A percentile compares a stretch with the other conserved stretches of the same genome.
Evolutionary conservation across 306 rosid genomes (phyloP).

Genomic region (Hippophae tibetana): DNA sequence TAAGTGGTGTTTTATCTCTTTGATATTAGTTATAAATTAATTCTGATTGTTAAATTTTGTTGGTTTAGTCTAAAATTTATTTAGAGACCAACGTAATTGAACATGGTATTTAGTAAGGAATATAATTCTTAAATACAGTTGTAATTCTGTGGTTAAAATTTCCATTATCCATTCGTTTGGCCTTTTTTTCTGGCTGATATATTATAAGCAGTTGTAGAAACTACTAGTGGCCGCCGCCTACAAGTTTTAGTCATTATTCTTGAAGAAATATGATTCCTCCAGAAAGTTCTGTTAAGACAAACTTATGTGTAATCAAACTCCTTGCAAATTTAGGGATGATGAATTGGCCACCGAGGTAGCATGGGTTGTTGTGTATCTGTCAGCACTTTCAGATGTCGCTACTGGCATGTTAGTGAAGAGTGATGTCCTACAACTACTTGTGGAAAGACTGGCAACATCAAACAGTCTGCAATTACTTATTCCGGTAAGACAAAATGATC

Average conservation of each 20-base stretch:
- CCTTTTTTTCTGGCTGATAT: too few species aligned
- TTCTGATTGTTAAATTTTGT: constrained; percentile 8
- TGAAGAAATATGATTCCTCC: too few species aligned
- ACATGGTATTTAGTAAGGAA: too few species aligned
- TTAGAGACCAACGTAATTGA: too few species aligned
- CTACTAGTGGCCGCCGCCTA: too few species aligned
- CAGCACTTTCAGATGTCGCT: constrained; percentile 85
- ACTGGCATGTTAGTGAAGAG: constrained; percentile 64
- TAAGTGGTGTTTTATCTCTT: constrained; percentile 30
- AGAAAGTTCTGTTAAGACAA: neutral
- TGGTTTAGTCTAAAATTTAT: neutral
- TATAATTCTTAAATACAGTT: too few species aligned
- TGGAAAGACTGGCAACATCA: constrained; percentile 64
- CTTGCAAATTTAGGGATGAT: constrained; percentile 62
- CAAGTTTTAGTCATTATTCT: too few species aligned
- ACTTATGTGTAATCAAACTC: constrained; percentile 1
- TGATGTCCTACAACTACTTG: constrained; percentile 71
- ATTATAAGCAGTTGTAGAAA: too few species aligned
- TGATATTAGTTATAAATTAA: constrained; percentile 7
- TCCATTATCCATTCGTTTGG: too few species aligned
- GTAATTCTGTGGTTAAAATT: too few species aligned
- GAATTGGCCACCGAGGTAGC: constrained; percentile 92
- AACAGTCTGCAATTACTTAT: constrained; percentile 71
- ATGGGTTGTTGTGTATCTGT: constrained; percentile 90
- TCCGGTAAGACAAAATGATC: constrained; percentile 45